Conservation (phyloP, 352 stramenopile genomes). For the Plasmopara muralis region DNA sequence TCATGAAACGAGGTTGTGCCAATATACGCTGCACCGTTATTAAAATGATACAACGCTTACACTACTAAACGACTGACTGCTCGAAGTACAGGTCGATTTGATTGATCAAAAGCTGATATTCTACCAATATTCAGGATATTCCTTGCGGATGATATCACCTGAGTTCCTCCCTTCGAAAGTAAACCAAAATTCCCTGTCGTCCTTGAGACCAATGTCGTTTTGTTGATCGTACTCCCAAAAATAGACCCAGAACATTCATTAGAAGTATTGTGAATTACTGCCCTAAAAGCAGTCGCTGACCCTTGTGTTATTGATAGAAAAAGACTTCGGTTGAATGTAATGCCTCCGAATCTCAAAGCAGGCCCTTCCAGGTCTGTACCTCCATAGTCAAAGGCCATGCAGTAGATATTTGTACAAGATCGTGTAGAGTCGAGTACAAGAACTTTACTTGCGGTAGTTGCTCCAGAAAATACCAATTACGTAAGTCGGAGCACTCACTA, state of each 20-base stretch:
- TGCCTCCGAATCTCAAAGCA: background rate
- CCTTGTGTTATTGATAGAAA: background rate
- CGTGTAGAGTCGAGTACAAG: background rate
- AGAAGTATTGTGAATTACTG: background rate
- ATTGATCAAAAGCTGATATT: background rate
- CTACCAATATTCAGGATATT: constrained; percentile 1
- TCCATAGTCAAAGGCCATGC: background rate
- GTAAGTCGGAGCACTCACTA: no score
- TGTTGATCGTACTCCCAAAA: background rate
- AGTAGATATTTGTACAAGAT: background rate
- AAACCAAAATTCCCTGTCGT: background rate
- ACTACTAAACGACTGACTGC: background rate
- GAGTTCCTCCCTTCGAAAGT: background rate
- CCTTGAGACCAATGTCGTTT: background rate
- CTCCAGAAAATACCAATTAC: no score
- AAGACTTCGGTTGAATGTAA: background rate
- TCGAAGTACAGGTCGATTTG: background rate
- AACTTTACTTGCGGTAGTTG: background rate
- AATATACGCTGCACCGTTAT: background rate
- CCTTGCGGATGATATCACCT: background rate
- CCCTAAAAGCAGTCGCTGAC: background rate
- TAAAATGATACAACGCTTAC: background rate
- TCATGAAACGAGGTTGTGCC: background rate
- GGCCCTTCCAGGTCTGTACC: background rate
- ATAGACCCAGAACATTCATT: background rate